Base-by-base conservation (phyloP, 2,329 filamentous ascomycete species). In the Diaporthe ampelina region DNA sequence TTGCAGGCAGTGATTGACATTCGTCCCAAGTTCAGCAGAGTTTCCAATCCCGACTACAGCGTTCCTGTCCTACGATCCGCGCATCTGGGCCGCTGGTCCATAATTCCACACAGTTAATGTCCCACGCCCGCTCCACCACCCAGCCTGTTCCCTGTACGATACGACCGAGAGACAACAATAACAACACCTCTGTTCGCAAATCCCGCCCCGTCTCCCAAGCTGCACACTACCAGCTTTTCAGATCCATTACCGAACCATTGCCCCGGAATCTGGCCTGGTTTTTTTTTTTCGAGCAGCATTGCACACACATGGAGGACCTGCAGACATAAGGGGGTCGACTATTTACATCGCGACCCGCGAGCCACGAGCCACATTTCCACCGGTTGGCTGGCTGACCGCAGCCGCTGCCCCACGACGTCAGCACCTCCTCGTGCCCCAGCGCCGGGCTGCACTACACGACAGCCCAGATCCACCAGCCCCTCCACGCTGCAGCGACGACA, bases 351-450 rank as follows among this genome's bases (percentile, higher is more conserved):
- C 35, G 35, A 37, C 10, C 35, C 35, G 11, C 35, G 35, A 37
- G 35, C 35, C 35, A 37, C 35, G 35, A 21, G 43, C 65, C 65
- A 43, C 3, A 32, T n/a, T 26, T 10, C 56, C 69, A 32, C 29
- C 35, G 43, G n/a, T 71, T 58, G 69, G 69, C 56, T 71, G 69
- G 58, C 69, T 37, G 8, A 11, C 69, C 35, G 35, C n/a, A 61
- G 21, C 57, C 43, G 37, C 65, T 43, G 56, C 54, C 45, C 56
- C 56, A 71, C 56, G 69, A 71, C 69, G 69, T 71, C 69, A 71
- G 69, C 40, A 43, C 45, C 37, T 61, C 7, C 26, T 54, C 43
- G 48, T 40, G 48, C 67, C 32, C 19, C 32, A 50, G 26, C 57
- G 10, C 26, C 37, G 21, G 26, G 43, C 52, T 67, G 43, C 54